Evolutionary conservation across 208 protist species (phyloP), one percentile per base, ranked within the genome.

Genomic region (Trypanosomatidae sp.): DNA sequence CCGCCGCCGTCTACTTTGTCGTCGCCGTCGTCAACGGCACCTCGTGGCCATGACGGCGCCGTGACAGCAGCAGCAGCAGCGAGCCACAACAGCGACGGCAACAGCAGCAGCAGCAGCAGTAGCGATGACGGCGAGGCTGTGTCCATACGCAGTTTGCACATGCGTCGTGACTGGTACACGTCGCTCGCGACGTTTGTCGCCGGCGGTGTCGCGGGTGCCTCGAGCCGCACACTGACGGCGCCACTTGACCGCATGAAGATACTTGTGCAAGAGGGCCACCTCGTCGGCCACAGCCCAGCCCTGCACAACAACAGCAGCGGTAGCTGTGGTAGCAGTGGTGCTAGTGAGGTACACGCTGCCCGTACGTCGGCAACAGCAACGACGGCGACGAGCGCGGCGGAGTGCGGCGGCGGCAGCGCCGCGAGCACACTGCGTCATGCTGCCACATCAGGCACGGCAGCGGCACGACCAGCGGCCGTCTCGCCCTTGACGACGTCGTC

Each of bases 201-300:
- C 4, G 85, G 85, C 55, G 77, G 74, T 26, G 56, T 91, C 7
- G 89, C 89, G 0, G 89, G 86, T 1, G 69, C 78, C 10, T 70
- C 73, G 24, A 90, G 79, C 59, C 68, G 89, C 6, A 92, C 85
- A 8, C 45, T 85, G 22, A 94, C 85, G 4, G 89, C 89, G 10
- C 89, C 89, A 6, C 56, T 96, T n/a, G 89, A 96, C 42, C 74
- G 89, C 30, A 71, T 96, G 19, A 94, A 94, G 53, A 71, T 90
- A 18, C 86, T 96, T 43, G 78, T 90, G n/a, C 88, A 95, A 41
- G 83, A 94, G 53, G 86, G 86, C 2, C 74, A 89, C 50, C 52
- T 94, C 10, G 66, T 84, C 32, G 37, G 61, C 19, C 32, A 16
- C 1, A 11, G 43, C n/a, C n/a, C n/a, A n/a, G n/a, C n/a, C n/a